These are phyloP conservation scores for Leccinellum rugosiceps DNA, from an alignment of 768 basidiomycete species.

Conservation along the genomic window DNA sequence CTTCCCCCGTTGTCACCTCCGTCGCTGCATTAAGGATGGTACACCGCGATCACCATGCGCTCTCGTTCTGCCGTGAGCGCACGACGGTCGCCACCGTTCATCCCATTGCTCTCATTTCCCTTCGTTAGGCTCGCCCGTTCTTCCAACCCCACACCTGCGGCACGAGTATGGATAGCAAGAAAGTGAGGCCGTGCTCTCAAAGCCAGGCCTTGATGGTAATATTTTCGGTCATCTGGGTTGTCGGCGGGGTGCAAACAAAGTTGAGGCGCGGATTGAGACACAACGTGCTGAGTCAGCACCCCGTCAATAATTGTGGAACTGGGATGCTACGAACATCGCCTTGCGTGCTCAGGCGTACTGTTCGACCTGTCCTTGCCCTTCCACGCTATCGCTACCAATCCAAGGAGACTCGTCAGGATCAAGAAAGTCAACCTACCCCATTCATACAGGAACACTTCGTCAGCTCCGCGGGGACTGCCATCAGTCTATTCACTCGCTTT, in stretches of 20 bases:
- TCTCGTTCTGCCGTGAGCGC: neutral
- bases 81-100: too few species aligned
- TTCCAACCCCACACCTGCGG: too few species aligned
- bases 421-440: slow-evolving; percentile 6
- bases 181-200: too few species aligned
- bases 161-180: too few species aligned
- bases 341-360: slow-evolving; percentile 3
- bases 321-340: slow-evolving; percentile 15
- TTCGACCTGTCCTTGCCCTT: neutral
- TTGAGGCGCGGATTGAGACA: too few species aligned
- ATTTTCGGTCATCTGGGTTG: too few species aligned
- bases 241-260: too few species aligned
- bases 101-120: too few species aligned
- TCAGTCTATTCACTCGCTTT: slow-evolving; percentile 45
- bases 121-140: too few species aligned
- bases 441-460: slow-evolving; percentile 35
- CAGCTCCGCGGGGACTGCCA: slow-evolving; percentile 35
- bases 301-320: neutral
- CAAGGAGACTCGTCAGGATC: slow-evolving; percentile 7
- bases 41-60: neutral
- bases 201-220: too few species aligned
- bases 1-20: neutral
- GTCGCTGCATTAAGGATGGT: neutral
- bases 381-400: slow-evolving; percentile 17
- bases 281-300: too few species aligned